Percentiles rank a stretch among this genome's conserved stretches.
These are phyloP conservation scores for Coemansia sp. DNA, from an alignment of 192 early-diverging fungal species.

Conservation along the genomic window DNA sequence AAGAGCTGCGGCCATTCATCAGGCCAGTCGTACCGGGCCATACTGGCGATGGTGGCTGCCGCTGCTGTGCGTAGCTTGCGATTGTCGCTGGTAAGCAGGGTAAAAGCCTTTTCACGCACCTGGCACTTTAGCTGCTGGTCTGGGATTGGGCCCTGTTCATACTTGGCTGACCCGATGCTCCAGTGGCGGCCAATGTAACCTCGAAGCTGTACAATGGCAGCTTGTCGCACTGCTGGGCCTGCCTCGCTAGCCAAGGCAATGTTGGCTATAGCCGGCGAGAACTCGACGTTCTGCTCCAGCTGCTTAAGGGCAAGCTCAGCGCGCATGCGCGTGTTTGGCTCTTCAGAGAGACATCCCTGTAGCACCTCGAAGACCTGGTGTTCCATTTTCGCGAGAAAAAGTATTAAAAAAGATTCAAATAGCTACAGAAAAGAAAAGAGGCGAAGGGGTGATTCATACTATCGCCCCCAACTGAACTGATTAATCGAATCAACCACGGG, in stretches of 20 bases:
- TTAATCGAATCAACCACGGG: not conserved
- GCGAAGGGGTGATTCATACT: not conserved
- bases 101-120: constrained; percentile 46
- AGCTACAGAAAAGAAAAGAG: not conserved
- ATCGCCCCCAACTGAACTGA: not conserved
- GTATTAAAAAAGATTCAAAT: constrained; percentile 8
- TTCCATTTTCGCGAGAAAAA: constrained; percentile 61
- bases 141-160: constrained; percentile 51
- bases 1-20: constrained; percentile 92
- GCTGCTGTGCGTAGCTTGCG: constrained; percentile 45
- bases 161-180: constrained; percentile 63
- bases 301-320: constrained; percentile 74
- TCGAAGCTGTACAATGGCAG: constrained; percentile 71
- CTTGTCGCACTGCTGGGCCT: constrained; percentile 67
- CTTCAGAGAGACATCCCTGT: constrained; percentile 68
- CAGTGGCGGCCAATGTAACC: constrained; percentile 78
- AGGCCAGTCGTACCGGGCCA: constrained; percentile 92
- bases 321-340: constrained; percentile 63
- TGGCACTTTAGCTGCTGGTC: constrained; percentile 44
- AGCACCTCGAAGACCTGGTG: constrained; percentile 72
- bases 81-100: constrained; percentile 33
- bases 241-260: constrained; percentile 67
- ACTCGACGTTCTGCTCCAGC: constrained; percentile 62
- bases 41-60: constrained; percentile 83
- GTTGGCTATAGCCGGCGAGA: constrained; percentile 68